Percentiles rank a stretch among this genome's conserved stretches.
phyloP scores from a whole-genome alignment of 768 basidiomycete species.

The Mycena chlorophos region DNA sequence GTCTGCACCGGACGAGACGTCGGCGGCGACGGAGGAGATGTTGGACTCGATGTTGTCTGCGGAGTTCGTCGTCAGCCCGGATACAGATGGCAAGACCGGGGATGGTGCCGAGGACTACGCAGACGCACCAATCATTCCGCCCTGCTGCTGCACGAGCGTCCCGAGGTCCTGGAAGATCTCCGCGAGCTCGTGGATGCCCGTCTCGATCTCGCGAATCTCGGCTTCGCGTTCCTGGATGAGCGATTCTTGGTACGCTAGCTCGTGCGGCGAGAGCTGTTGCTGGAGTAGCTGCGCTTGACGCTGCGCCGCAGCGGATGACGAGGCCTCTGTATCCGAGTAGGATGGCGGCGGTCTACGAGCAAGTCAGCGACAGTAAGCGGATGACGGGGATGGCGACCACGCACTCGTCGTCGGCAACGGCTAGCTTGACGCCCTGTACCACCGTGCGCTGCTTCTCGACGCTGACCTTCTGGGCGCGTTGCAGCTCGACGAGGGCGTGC shows the following conservation, averaged over 20 bases:
- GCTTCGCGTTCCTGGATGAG: slow-evolving; percentile 91
- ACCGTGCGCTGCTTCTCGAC: slow-evolving; percentile 88
- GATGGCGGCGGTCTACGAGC: slow-evolving; percentile 28
- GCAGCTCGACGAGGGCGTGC: slow-evolving; percentile 84
- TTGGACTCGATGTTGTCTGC: slow-evolving; percentile 95
- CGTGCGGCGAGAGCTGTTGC: slow-evolving; percentile 77
- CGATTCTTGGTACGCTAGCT: slow-evolving; percentile 96
- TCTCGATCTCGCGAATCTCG: slow-evolving; percentile 96
- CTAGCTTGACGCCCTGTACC: slow-evolving; percentile 82
- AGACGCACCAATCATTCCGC: slow-evolving; percentile 86
- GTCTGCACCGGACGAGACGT: slow-evolving; percentile 80
- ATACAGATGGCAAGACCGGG: background rate
- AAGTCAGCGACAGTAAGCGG: background rate
- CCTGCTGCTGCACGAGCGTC: slow-evolving; percentile 91
- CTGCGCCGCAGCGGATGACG: slow-evolving; percentile 54
- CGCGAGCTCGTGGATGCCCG: slow-evolving; percentile 91
- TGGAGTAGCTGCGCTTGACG: slow-evolving; percentile 72
- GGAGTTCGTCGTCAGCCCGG: background rate
- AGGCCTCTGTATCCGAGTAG: slow-evolving; percentile 42
- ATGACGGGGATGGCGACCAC: background rate
- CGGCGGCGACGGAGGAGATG: slow-evolving; percentile 79
- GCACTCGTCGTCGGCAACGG: slow-evolving; percentile 69
- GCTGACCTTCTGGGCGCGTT: slow-evolving; percentile 85
- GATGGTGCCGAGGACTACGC: too few species aligned
- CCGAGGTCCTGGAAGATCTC: slow-evolving; percentile 97